phyloP scores from a whole-genome alignment of 345 rosid species.

The Arabidopsis thaliana region DNA sequence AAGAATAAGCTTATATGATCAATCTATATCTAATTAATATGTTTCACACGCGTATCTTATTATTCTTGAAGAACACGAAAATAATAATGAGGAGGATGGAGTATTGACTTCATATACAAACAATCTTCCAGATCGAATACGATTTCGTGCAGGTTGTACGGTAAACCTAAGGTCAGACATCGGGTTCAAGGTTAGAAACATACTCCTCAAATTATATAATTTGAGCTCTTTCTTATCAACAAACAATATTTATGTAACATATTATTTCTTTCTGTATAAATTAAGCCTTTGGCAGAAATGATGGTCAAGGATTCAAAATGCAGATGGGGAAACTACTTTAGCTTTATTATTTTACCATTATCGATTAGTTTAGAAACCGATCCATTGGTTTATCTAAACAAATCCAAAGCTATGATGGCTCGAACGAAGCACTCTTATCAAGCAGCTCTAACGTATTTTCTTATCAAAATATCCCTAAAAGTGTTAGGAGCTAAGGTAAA shows the following conservation, averaged over 20 bases:
- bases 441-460: slow-evolving; percentile 36
- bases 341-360: slow-evolving; percentile 43
- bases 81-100: background rate
- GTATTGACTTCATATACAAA: slow-evolving; percentile 1
- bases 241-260: slow-evolving; percentile 53
- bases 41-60: background rate
- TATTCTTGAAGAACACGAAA: slow-evolving; percentile 16
- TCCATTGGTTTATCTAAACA: slow-evolving; percentile 54
- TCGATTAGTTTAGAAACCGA: slow-evolving; percentile 46
- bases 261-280: background rate
- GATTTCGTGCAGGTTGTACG: slow-evolving; percentile 53
- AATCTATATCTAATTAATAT: too few relatives aligned
- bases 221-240: background rate
- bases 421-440: slow-evolving; percentile 61
- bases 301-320: too few relatives aligned
- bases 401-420: slow-evolving; percentile 53
- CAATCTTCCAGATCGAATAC: slow-evolving; percentile 43
- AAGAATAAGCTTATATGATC: too few relatives aligned
- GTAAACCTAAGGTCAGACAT: slow-evolving; percentile 55
- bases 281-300: too few relatives aligned
- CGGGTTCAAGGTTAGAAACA: slow-evolving; percentile 55
- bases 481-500: slow-evolving; percentile 52
- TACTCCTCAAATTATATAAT: background rate
- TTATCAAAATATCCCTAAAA: slow-evolving; percentile 15
- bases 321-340: too few relatives aligned